Evolutionary conservation across 108 stramenopile species (phyloP).

Genomic region (Cylindrotheca closterium): DNA sequence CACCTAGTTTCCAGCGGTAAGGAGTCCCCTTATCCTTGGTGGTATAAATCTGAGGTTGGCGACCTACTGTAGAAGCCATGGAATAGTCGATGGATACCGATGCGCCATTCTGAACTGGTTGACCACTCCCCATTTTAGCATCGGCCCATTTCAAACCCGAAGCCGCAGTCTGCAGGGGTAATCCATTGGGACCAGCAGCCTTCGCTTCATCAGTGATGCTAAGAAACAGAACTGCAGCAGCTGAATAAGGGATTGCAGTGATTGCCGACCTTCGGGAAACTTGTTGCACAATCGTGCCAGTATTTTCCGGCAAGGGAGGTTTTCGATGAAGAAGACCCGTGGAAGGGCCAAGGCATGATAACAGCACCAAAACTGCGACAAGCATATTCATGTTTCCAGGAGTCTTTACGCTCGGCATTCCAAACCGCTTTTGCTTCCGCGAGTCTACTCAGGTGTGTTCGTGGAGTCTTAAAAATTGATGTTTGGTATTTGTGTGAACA

Average conservation of each 20-base stretch:
- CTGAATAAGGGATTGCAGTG: background rate
- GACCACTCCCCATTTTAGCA: constrained; percentile 47
- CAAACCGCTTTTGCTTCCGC: too few relatives aligned
- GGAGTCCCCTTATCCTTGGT: constrained; percentile 50
- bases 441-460: too few relatives aligned
- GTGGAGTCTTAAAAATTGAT: too few relatives aligned
- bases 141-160: constrained; percentile 63
- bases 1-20: constrained; percentile 60
- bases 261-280: background rate
- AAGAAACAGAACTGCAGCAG: background rate
- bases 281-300: too few relatives aligned
- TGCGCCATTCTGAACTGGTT: constrained; percentile 25
- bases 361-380: too few relatives aligned
- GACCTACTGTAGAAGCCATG: constrained; percentile 61
- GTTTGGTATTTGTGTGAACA: too few relatives aligned
- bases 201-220: background rate
- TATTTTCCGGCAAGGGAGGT: too few relatives aligned
- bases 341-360: too few relatives aligned
- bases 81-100: constrained; percentile 59
- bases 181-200: constrained; percentile 7
- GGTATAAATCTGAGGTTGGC: constrained; percentile 51
- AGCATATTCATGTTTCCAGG: too few relatives aligned
- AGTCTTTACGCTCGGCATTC: too few relatives aligned
- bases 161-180: constrained; percentile 28
- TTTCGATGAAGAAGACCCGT: too few relatives aligned